phyloP scores from a whole-genome alignment of 179 eudicot genomes.

The Pouteria campechiana region DNA sequence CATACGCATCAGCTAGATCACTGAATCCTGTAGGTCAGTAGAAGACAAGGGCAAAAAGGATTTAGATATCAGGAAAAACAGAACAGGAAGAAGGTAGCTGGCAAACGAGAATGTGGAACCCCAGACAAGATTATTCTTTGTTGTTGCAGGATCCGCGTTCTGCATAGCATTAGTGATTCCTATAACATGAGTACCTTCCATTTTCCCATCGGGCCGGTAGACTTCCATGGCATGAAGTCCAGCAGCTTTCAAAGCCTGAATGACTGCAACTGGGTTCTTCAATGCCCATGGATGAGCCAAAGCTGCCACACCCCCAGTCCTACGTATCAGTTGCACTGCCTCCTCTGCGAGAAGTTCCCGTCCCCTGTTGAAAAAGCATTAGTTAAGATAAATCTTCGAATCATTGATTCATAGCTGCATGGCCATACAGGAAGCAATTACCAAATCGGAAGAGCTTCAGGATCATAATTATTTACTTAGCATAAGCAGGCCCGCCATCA shows the following conservation, averaged over 20 bases:
- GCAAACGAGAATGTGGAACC: too few relatives aligned
- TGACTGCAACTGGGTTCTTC: constrained; percentile 52
- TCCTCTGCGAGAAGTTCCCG: constrained; percentile 84
- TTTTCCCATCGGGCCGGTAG: constrained; percentile 86
- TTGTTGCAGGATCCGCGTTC: too few relatives aligned
- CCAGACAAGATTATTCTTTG: too few relatives aligned
- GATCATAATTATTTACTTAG: constrained; percentile 65
- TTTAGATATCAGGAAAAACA: too few relatives aligned
- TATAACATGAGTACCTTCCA: too few relatives aligned
- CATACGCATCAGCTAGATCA: constrained; percentile 69
- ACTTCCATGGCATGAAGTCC: constrained; percentile 94
- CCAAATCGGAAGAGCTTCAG: neutral
- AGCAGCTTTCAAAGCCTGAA: constrained; percentile 61
- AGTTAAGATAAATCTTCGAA: neutral
- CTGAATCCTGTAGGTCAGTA: constrained; percentile 47
- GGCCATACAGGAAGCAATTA: neutral
- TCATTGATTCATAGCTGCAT: neutral
- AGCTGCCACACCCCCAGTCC: constrained; percentile 84
- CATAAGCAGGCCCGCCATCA: constrained; percentile 97
- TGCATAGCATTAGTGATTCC: too few relatives aligned
- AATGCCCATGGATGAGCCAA: constrained; percentile 98
- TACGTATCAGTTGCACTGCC: constrained; percentile 55
- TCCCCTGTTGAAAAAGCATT: constrained; percentile 42
- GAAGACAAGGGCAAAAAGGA: too few relatives aligned
- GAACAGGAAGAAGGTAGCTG: too few relatives aligned